Evolutionary conservation across 805 yeast species (phyloP).

Genomic region (Metschnikowia lachancei): DNA sequence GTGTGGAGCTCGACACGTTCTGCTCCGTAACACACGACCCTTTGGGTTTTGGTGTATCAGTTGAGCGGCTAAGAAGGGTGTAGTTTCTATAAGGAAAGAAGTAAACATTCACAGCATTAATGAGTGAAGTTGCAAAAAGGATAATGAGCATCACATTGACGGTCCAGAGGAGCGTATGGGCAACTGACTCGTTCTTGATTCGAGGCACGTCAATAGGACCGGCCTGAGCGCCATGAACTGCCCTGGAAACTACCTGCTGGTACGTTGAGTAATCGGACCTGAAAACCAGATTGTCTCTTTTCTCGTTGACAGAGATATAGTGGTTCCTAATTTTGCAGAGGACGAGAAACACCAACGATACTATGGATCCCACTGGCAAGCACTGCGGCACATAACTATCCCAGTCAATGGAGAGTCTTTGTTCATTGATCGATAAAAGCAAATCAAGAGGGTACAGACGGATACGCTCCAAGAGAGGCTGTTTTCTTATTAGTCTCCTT

Average conservation of each 20-base stretch:
- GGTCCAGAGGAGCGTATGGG: slow-evolving; percentile 20
- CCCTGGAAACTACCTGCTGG: slow-evolving; percentile 27
- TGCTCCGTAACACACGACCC: slow-evolving; percentile 24
- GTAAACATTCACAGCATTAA: slow-evolving; percentile 18
- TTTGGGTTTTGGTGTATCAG: slow-evolving; percentile 23
- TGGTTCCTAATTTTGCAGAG: slow-evolving; percentile 25
- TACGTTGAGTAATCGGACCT: slow-evolving; percentile 35
- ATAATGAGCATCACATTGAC: slow-evolving; percentile 15
- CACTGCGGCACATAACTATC: slow-evolving; percentile 35
- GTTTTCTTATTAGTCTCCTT: slow-evolving; percentile 25
- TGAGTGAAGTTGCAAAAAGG: slow-evolving; percentile 18
- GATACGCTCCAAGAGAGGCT: slow-evolving; percentile 30
- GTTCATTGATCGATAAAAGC: slow-evolving; percentile 35
- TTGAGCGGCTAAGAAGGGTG: slow-evolving; percentile 30
- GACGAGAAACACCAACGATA: slow-evolving; percentile 22
- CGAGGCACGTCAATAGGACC: slow-evolving; percentile 1
- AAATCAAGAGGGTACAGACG: slow-evolving; percentile 38
- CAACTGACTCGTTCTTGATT: slow-evolving; percentile 8
- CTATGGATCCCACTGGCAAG: slow-evolving; percentile 29
- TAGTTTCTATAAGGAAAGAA: slow-evolving; percentile 27
- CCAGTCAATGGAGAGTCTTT: slow-evolving; percentile 42
- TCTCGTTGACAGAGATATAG: slow-evolving; percentile 26
- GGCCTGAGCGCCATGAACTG: slow-evolving; percentile 13
- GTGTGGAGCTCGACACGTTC: slow-evolving; percentile 14
- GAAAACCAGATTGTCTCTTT: slow-evolving; percentile 34